These are phyloP conservation scores for Ustilago crameri DNA, from an alignment of 1,284 basidiomycete species.

Conservation along the genomic window DNA sequence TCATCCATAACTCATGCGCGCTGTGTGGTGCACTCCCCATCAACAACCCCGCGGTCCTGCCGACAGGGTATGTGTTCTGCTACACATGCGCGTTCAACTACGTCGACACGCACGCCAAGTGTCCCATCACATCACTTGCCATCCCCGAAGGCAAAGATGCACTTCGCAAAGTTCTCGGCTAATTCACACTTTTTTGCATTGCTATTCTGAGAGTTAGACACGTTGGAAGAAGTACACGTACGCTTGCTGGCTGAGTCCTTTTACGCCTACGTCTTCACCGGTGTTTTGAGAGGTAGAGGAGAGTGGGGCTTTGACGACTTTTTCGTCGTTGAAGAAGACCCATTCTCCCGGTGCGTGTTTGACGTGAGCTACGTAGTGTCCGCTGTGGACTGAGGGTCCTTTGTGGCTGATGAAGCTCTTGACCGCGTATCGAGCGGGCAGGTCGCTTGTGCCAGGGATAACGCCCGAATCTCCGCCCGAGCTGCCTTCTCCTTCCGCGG, in stretches of 20 bases:
- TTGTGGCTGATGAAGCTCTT: constrained; percentile 98
- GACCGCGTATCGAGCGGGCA: constrained; percentile 83
- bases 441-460: constrained; percentile 59
- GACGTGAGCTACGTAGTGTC: constrained; percentile 91
- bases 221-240: constrained; percentile 60
- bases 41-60: constrained; percentile 88
- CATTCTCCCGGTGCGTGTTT: constrained; percentile 62
- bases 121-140: constrained; percentile 85
- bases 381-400: constrained; percentile 78
- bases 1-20: constrained; percentile 82
- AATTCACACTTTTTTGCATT: no score
- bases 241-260: constrained; percentile 41
- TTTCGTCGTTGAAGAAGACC: constrained; percentile 57
- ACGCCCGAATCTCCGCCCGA: constrained; percentile 11
- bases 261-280: constrained; percentile 41
- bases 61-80: constrained; percentile 94
- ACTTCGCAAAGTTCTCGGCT: constrained; percentile 84
- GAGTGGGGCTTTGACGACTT: constrained; percentile 51
- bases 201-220: no score
- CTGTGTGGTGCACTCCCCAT: constrained; percentile 78
- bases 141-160: constrained; percentile 77
- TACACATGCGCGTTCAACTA: constrained; percentile 90
- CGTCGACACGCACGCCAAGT: constrained; percentile 80
- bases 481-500: constrained; percentile 3
- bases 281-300: constrained; percentile 14